A percentile compares a stretch with the other conserved stretches of the same genome.
phyloP scores from a whole-genome alignment of 805 yeast genomes.

The Nakazawaea siamensis region DNA sequence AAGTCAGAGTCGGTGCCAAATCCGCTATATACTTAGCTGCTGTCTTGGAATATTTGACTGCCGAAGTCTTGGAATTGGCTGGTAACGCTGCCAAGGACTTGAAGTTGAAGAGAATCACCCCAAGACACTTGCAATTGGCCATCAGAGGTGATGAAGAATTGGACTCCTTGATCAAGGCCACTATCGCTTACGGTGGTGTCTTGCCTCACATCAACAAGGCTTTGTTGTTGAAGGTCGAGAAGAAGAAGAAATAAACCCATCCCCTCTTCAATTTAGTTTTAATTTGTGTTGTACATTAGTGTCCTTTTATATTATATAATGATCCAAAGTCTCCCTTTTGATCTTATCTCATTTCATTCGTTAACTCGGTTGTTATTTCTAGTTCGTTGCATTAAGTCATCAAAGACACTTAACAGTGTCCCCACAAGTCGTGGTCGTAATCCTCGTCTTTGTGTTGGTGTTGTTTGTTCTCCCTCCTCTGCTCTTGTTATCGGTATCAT shows the following conservation, averaged over 20 bases:
- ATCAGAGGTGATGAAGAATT: conserved; percentile 98
- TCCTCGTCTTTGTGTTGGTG: not conserved
- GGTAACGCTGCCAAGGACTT: conserved; percentile 97
- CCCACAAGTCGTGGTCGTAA: no score
- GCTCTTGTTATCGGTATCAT: not conserved
- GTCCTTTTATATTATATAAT: no score
- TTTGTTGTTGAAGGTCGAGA: conserved; percentile 67
- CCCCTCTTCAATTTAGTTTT: no score
- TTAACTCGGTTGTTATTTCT: no score
- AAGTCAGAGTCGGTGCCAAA: conserved; percentile 62
- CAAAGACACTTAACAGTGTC: no score
- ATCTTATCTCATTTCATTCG: no score
- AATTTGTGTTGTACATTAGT: not conserved
- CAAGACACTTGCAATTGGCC: conserved; percentile 94
- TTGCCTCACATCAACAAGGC: conserved; percentile 89
- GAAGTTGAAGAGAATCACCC: conserved; percentile 93
- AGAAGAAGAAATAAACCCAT: conserved; percentile 41
- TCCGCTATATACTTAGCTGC: conserved; percentile 93
- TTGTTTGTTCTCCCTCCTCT: not conserved
- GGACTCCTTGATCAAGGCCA: conserved; percentile 87
- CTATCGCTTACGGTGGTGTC: conserved; percentile 98
- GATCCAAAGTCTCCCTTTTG: no score
- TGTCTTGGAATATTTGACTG: conserved; percentile 91
- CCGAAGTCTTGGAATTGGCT: conserved; percentile 95
- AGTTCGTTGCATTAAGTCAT: no score